Conservation (phyloP, 805 yeast genomes). For the Kodamaea restingae region DNA sequence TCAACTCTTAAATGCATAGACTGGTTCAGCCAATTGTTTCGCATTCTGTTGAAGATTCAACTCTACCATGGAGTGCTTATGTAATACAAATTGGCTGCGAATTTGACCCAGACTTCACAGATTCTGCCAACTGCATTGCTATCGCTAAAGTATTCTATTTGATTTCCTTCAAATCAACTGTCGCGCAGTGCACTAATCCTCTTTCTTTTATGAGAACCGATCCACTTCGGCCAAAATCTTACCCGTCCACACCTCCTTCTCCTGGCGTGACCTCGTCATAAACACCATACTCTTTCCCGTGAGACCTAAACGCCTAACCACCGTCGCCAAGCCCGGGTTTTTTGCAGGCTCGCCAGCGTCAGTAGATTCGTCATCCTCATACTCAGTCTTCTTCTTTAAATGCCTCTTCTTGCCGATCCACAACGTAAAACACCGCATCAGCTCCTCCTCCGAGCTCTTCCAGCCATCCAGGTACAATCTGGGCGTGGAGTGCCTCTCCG, state of each 20-base stretch:
- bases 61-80: too few relatives aligned
- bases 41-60: too few relatives aligned
- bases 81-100: too few relatives aligned
- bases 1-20: too few relatives aligned
- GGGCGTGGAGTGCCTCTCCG: conserved; percentile 61
- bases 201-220: conserved; percentile 23
- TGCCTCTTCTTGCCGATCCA: conserved; percentile 73
- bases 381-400: conserved; percentile 20
- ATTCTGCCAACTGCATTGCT: too few relatives aligned
- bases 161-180: too few relatives aligned
- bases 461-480: conserved; percentile 79
- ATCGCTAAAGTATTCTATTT: too few relatives aligned
- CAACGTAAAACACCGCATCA: conserved; percentile 71
- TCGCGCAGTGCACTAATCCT: too few relatives aligned
- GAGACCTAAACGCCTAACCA: conserved; percentile 55
- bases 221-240: conserved; percentile 43
- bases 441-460: conserved; percentile 74
- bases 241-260: conserved; percentile 78
- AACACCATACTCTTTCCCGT: conserved; percentile 69
- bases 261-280: conserved; percentile 76
- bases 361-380: background rate
- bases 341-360: conserved; percentile 9
- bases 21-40: too few relatives aligned
- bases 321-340: conserved; percentile 42
- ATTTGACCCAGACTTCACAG: too few relatives aligned